Conservation (phyloP, 257 asterid species). For the Jacaranda mimosifolia region DNA sequence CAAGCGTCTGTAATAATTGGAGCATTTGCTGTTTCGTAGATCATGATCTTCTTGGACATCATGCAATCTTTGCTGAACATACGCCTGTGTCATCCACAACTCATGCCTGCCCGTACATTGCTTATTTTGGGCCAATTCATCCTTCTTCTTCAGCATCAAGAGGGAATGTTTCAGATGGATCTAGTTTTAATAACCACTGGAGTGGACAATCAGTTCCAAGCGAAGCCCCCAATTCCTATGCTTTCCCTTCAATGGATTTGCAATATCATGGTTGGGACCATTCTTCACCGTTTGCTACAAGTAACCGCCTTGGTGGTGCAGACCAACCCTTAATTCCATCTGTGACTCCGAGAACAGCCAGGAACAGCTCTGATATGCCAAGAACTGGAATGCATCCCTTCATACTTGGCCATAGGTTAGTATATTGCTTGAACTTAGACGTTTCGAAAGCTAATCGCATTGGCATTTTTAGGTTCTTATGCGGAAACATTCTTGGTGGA, state of each 20-base stretch:
- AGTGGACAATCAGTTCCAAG: conserved; percentile 66
- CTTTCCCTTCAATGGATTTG: conserved; percentile 70
- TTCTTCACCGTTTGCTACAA: conserved; percentile 61
- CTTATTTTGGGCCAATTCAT: conserved; percentile 83
- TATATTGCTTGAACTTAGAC: conserved; percentile 8
- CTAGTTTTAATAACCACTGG: conserved; percentile 78
- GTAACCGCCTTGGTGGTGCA: conserved; percentile 64
- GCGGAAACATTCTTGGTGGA: conserved; percentile 4
- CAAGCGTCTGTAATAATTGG: conserved; percentile 35
- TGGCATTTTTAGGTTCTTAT: conserved; percentile 16
- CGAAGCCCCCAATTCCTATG: conserved; percentile 71
- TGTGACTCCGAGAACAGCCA: conserved; percentile 63
- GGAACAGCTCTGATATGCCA: conserved; percentile 70
- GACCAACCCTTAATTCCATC: conserved; percentile 67
- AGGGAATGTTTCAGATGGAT: conserved; percentile 69
- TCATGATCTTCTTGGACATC: conserved; percentile 75
- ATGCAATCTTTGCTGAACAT: conserved; percentile 71
- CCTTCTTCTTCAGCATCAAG: conserved; percentile 78
- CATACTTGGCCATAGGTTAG: conserved; percentile 76
- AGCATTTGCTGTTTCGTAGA: conserved; percentile 53
- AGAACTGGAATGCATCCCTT: conserved; percentile 81
- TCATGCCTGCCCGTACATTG: conserved; percentile 85
- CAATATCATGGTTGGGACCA: conserved; percentile 78
- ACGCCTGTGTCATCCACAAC: conserved; percentile 71
- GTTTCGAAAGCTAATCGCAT: not conserved